A percentile compares a stretch with the other conserved stretches of the same genome.
phyloP scores from a whole-genome alignment of 2,329 filamentous ascomycete species.

The Tolypocladium cylindrosporum region DNA sequence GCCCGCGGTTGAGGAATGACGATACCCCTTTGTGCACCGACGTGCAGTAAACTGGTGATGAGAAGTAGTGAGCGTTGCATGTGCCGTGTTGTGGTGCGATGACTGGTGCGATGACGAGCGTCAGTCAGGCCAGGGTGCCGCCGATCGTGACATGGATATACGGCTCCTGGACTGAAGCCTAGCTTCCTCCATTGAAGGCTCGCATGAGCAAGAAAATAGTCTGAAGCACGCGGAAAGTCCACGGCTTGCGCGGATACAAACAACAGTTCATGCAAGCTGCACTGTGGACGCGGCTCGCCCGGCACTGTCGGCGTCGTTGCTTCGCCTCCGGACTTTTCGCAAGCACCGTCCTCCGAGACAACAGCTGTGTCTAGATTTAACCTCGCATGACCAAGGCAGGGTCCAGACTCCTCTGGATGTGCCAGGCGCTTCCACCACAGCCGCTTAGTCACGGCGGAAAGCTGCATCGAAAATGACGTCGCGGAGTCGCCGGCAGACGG shows the following conservation, averaged over 20 bases:
- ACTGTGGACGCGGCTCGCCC: background rate
- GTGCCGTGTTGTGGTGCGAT: background rate
- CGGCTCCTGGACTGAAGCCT: background rate
- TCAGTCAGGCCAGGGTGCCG: background rate
- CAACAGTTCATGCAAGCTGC: background rate
- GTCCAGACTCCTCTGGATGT: background rate
- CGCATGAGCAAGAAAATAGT: too few relatives aligned
- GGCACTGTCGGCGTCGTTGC: background rate
- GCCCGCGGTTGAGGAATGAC: constrained; percentile 1
- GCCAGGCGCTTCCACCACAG: background rate
- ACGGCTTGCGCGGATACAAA: too few relatives aligned
- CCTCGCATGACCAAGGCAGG: background rate
- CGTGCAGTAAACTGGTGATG: background rate
- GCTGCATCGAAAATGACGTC: background rate
- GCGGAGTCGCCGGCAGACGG: background rate
- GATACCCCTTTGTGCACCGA: constrained; percentile 3
- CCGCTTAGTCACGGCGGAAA: background rate
- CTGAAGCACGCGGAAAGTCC: background rate
- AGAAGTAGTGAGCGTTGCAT: background rate
- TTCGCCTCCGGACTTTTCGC: background rate
- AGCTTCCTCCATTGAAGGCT: too few relatives aligned
- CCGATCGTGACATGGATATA: background rate
- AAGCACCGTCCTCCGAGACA: background rate
- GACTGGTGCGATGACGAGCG: background rate
- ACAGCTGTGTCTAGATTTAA: background rate